phyloP scores from a whole-genome alignment of 257 asterid species.

The Fraxinus quadrangulata region DNA sequence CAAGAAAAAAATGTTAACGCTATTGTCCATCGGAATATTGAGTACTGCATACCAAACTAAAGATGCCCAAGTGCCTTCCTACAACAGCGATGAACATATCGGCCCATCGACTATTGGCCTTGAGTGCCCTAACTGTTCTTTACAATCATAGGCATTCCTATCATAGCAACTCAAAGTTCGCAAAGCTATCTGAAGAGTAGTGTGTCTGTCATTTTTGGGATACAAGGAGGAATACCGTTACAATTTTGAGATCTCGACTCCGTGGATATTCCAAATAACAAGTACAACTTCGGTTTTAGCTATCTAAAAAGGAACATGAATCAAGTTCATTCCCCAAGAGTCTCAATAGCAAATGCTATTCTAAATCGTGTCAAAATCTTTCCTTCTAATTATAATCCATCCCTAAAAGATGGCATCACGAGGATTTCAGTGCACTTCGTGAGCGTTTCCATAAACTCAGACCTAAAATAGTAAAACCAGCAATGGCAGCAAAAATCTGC shows the following conservation, averaged over 20 bases:
- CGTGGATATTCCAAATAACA: not conserved
- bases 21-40: too few species aligned
- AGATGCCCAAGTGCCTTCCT: not conserved
- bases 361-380: not conserved
- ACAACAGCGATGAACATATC: not conserved
- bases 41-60: not conserved
- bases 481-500: constrained; percentile 76
- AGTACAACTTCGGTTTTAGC: not conserved
- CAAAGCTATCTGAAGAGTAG: not conserved
- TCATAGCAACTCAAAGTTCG: not conserved
- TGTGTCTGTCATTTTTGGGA: not conserved
- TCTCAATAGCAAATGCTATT: not conserved
- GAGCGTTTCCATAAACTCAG: constrained; percentile 71
- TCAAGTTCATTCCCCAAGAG: not conserved
- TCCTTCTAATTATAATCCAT: not conserved
- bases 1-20: not conserved
- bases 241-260: not conserved
- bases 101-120: not conserved
- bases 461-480: constrained; percentile 60
- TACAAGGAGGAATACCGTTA: not conserved
- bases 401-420: constrained; percentile 24
- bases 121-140: not conserved
- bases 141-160: not conserved
- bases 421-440: constrained; percentile 45
- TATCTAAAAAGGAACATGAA: not conserved